Conservation (phyloP, 306 rosid species). For the Corylus heterophylla region DNA sequence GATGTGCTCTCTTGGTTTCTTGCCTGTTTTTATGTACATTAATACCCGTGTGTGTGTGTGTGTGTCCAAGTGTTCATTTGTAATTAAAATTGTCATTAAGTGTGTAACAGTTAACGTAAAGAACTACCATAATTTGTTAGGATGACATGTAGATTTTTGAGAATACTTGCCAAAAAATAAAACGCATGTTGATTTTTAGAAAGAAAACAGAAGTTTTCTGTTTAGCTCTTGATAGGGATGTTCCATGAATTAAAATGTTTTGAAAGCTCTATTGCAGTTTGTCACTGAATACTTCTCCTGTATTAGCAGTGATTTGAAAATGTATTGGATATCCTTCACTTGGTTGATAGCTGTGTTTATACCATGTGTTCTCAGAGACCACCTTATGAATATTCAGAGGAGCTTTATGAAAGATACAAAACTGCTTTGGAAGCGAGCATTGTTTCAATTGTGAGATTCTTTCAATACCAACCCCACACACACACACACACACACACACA, state of each 20-base stretch:
- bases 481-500: background rate
- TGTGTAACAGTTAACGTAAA: background rate
- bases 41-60: background rate
- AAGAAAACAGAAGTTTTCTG: background rate
- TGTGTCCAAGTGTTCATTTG: background rate
- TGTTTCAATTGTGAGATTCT: constrained; percentile 1
- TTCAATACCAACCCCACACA: background rate
- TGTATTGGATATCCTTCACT: background rate
- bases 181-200: background rate
- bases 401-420: constrained; percentile 7
- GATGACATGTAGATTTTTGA: background rate
- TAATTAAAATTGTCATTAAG: background rate
- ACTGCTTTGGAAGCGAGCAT: background rate
- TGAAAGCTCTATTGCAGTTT: background rate
- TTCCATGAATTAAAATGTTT: background rate
- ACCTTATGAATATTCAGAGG: background rate
- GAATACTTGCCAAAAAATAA: background rate
- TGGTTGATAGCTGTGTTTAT: background rate
- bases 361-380: constrained; percentile 2
- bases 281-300: background rate
- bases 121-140: background rate
- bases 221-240: background rate
- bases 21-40: background rate
- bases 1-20: background rate
- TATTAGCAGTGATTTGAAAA: background rate